Evolutionary conservation across 192 early-diverging fungal genomes (phyloP), one percentile per base, ranked within the genome.

Genomic region (Backusella tuberculispora): DNA sequence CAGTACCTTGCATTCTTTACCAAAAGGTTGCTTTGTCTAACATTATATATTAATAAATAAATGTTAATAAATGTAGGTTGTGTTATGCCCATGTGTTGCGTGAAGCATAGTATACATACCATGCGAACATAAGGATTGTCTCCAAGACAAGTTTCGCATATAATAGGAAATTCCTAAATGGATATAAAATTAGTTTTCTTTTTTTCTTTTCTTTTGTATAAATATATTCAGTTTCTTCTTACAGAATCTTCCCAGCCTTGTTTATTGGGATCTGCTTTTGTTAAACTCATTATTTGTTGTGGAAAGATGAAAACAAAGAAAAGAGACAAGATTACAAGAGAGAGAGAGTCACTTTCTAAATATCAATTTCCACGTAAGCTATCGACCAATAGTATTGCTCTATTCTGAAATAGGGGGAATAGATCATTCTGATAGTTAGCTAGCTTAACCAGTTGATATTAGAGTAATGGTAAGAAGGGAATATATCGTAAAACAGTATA

Each of bases 101-200:
- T 34, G 2, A 34, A 34, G 29, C 29, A 34, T 34, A 34, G 29
- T 13, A 24, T 37, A 66, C 66, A 87, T 94, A 90, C 92, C 98
- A 99, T 99, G 73, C 97, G 94, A 67, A 99, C 91, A 76, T 99
- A 99, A 37, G 98, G 98, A 76, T 99, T 99, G 64, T 94, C 92
- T 21, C 98, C 98, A 24, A 99, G 85, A 75, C 98, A 99, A 47
- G 95, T 96, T 83, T 98, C 97, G 85, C 98, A 99, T 63, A 97
- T 86, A 69, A 95, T 95, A 38, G 94, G 93, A 73, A 94, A 94
- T 76, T 92, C 93, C 74, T 75, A 66, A 17, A n/a, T 43, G 37
- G 3, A 40, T 14, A 26, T 44, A 43, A 17, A 34, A 44, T 29
- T 40, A 42, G 9, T 13, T 15, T 6, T 17, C 6, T 5, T 46